Percentiles rank a stretch among this genome's conserved stretches.
Conservation (phyloP, 257 asterid species). For the Lavandula angustifolia region DNA sequence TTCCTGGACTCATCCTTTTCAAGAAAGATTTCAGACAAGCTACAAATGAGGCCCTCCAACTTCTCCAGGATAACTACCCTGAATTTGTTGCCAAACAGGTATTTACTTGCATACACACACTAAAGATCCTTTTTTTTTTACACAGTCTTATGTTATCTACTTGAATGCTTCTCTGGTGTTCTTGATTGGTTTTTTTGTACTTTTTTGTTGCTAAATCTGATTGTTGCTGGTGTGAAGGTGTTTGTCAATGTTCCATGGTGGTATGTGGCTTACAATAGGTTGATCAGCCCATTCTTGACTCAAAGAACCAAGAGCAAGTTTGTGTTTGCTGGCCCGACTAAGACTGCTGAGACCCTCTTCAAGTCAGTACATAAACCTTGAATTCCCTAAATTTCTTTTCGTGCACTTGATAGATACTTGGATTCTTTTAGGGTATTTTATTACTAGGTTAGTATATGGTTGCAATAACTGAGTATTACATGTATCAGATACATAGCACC, state of each 20-base stretch:
- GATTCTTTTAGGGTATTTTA: background rate
- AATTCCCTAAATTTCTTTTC: background rate
- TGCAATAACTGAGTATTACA: background rate
- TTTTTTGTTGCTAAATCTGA: background rate
- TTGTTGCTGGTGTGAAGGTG: conserved; percentile 50
- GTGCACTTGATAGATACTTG: background rate
- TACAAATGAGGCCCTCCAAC: conserved; percentile 78
- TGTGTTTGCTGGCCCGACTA: conserved; percentile 90
- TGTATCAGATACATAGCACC: conserved; percentile 78
- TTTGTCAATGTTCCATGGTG: conserved; percentile 99
- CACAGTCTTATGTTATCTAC: background rate
- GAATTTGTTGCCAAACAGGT: conserved; percentile 99
- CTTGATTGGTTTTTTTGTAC: background rate
- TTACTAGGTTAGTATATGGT: background rate
- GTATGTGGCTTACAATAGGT: conserved; percentile 86
- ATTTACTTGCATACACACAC: background rate
- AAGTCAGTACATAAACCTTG: conserved; percentile 47
- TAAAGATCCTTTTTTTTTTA: background rate
- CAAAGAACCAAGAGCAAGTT: conserved; percentile 98
- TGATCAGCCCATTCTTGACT: conserved; percentile 86
- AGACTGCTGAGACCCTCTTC: conserved; percentile 84
- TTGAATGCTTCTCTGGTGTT: no score
- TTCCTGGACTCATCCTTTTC: conserved; percentile 75
- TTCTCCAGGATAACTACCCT: conserved; percentile 93
- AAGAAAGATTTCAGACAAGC: conserved; percentile 87